phyloP scores from a whole-genome alignment of 768 basidiomycete genomes.

The Tremella fuciformis region DNA sequence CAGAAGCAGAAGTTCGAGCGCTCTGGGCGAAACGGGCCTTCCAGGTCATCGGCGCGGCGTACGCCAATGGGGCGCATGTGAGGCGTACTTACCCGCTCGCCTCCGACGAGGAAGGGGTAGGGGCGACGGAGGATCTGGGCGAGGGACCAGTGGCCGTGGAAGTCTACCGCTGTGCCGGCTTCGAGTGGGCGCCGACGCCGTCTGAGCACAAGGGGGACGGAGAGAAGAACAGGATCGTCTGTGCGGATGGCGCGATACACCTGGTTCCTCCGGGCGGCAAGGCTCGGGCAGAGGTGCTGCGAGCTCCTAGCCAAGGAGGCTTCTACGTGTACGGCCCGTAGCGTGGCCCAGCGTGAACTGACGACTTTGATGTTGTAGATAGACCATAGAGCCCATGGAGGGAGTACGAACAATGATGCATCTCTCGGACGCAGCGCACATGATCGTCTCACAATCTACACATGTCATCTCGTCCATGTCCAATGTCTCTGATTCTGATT shows the following conservation, averaged over 20 bases:
- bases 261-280: constrained; percentile 63
- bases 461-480: too few species aligned
- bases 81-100: constrained; percentile 58
- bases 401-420: too few species aligned
- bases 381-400: too few species aligned
- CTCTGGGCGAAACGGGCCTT: constrained; percentile 7
- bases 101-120: constrained; percentile 3
- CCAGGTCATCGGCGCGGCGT: constrained; percentile 66
- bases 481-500: too few species aligned
- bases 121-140: constrained; percentile 53
- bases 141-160: constrained; percentile 65
- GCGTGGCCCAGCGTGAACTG: too few species aligned
- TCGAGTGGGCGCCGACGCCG: constrained; percentile 73
- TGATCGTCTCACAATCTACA: too few species aligned
- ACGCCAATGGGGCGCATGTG: constrained; percentile 71
- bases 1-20: too few species aligned
- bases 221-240: constrained; percentile 58
- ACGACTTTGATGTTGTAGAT: too few species aligned
- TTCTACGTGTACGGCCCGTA: not conserved
- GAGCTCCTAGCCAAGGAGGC: not conserved
- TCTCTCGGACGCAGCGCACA: too few species aligned
- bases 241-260: constrained; percentile 73
- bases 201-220: not conserved
- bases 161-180: constrained; percentile 71
- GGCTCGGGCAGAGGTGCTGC: constrained; percentile 47